Base-by-base conservation (phyloP, 225 moss, liverwort and hornwort species). In the Thuidium tamariscinum region DNA sequence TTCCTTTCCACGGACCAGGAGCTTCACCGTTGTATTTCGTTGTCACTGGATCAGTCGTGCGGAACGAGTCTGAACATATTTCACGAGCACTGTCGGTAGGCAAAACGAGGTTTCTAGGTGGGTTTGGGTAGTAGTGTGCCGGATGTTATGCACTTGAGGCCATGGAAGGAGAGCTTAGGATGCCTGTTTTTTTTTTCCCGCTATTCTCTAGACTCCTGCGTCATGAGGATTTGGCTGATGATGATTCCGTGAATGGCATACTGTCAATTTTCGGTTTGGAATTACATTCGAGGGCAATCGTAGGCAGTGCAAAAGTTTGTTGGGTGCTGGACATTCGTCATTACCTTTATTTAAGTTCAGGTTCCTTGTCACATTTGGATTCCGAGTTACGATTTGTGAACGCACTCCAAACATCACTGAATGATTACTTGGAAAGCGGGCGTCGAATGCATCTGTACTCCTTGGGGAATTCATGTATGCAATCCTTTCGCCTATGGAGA, bases 281-380 rank as follows among this genome's bases (percentile, higher is more conserved):
- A 22, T 2, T 34, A 0, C 19, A 20, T 32, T 48, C 7, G 32
- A 75, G 36, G 75, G 9, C 15, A 15, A 75, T 75, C 15, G n/a
- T 15, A 54, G 36, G 23, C 75, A 54, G n/a, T 75, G 80, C 22
- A 15, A 44, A 21, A 15, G 14, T 2, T 46, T 4, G 1, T 34
- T 30, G 13, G 22, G 46, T 44, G 62, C 0, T 22, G 27, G 51
- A 66, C 52, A 13, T 81, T 25, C 0, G 0, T 4, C 5, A n/a
- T 22, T 1, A 7, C 48, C 0, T 0, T n/a, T 48, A 15, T 23
- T 32, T 4, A 1, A 0, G 0, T 0, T 0, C 0, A 48, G 10
- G 15, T 15, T 49, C 17, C 23, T 30, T 18, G 48, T 34, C 25
- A 26, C 0, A 0, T 10, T 11, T n/a, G n/a, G 65, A 65, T 81